These are phyloP conservation scores for Histomonas meleagridis DNA, from an alignment of 208 protist species.

Conservation along the genomic window DNA sequence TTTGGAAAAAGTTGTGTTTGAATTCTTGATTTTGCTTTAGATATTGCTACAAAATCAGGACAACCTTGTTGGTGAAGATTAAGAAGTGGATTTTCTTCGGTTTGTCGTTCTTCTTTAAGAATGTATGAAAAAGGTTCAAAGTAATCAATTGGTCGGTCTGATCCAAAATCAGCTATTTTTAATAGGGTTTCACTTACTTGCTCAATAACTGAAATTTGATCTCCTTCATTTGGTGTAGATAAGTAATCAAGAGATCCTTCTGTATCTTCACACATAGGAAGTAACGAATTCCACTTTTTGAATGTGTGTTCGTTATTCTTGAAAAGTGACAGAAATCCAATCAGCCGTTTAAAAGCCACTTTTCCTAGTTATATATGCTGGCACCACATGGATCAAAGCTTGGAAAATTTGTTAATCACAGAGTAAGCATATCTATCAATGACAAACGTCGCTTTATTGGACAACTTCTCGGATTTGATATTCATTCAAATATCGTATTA, in stretches of 20 bases:
- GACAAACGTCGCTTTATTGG: not conserved
- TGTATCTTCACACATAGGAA: conserved; percentile 25
- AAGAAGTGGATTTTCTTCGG: not conserved
- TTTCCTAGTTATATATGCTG: no score
- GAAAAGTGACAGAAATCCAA: no score
- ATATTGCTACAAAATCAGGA: not conserved
- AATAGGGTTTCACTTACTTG: not conserved
- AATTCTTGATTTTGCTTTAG: not conserved
- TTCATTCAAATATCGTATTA: conserved; percentile 17
- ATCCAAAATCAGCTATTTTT: not conserved
- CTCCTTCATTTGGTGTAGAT: not conserved
- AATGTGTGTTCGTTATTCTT: no score
- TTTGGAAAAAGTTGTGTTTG: conserved; percentile 6
- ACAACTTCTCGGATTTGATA: conserved; percentile 11
- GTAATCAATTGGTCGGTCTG: conserved; percentile 29
- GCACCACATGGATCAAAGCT: conserved; percentile 1
- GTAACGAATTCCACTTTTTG: no score
- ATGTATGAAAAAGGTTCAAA: conserved; percentile 28
- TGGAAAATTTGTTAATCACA: not conserved
- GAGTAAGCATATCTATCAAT: not conserved
- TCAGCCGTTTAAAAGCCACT: no score
- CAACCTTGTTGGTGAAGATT: not conserved
- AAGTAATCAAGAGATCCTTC: not conserved
- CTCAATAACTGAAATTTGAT: not conserved
- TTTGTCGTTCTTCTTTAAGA: not conserved